Evolutionary conservation across 192 early-diverging fungal genomes (phyloP), one percentile per base, ranked within the genome.

Genomic region (Backusella australiensis): DNA sequence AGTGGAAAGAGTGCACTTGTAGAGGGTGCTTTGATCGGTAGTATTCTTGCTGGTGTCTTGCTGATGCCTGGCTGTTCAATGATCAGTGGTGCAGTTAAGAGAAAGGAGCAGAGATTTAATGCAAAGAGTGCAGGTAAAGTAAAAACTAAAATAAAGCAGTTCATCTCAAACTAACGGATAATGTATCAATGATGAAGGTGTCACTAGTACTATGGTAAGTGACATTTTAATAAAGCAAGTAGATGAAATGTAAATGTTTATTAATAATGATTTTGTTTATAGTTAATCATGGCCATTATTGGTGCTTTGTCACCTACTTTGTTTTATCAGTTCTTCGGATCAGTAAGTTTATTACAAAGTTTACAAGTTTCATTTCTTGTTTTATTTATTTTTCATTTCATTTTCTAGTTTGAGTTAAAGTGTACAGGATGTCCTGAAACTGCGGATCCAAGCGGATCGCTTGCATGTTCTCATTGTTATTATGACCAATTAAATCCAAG

Each of bases 31-130:
- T 81, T 99, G 72, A 93, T 99, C 67, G 98, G 98, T 46, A 95
- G 93, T 69, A 91, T 97, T 70, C 86, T 98, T 59, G 92, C 93
- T 4, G 96, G 95, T 6, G 84, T 98, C 71, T 86, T 99, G 42
- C 85, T 96, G 23, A 91, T 99, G 88, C 98, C 98, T 17, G 98
- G 98, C 29, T 84, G 93, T 49, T 93, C 92, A 75, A 99, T 99
- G 98, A 91, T 98, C 69, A 92, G 92, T 66, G 96, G 96, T 26
- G 96, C 94, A 21, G 81, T 96, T 29, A 96, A 92, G 80, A 86
- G 92, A 75, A 96, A 97, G 85, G 95, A 97, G 78, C 96, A 97
- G 85, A 88, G 88, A 53, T 99, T 99, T 85, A 98, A 99, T 79
- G 93, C 92, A 63, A 97, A 97, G 80, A 91, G 93, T 74, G 96